Evolutionary conservation across 1,284 basidiomycete species (phyloP), one percentile per base, ranked within the genome.

Genomic region (Mycosarcoma mackinlayi): DNA sequence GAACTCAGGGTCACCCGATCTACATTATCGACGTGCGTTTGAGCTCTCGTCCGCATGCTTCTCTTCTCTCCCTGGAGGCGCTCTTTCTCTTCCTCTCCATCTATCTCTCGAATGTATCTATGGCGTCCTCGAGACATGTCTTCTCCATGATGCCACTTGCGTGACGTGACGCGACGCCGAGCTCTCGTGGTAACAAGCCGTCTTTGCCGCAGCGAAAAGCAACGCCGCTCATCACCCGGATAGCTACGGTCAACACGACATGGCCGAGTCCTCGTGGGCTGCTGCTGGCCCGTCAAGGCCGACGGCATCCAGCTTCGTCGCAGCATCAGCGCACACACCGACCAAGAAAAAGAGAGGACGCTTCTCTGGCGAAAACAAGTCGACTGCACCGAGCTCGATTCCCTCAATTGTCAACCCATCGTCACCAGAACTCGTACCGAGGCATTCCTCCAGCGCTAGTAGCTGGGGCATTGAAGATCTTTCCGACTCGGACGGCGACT

Each of bases 401-500:
- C 67, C 67, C 7, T 56, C 67, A 4, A 70, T 70, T 19, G 53
- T 70, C 30, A 58, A 64, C 13, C 67, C 67, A 7, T 48, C 57
- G 6, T 70, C 67, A 9, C 67, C 61, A 3, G 48, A 60, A 38
- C 56, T 70, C 27, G 68, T 71, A 6, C 59, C 68, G 7, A 34
- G 63, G 21, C 54, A 62, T 37, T 66, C 68, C 1, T 66, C 68
- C 24, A 71, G 68, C 28, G 62, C 68, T 23, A 55, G 63, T 42
- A 63, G 68, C 45, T 71, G 68, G 63, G 68, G 68, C n/a, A 60
- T 66, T 35, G 63, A 60, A 10, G 63, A 66, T 16, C 55, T 62
- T 24, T 71, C 68, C 21, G 68, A 71, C 30, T 71, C 68, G 18
- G 68, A 71, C 37, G 68, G 68, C 35, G 68, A 71, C 44, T 62